Evolutionary conservation across 306 rosid genomes (phyloP).

Genomic region (Amphicarpaea edgeworthii): DNA sequence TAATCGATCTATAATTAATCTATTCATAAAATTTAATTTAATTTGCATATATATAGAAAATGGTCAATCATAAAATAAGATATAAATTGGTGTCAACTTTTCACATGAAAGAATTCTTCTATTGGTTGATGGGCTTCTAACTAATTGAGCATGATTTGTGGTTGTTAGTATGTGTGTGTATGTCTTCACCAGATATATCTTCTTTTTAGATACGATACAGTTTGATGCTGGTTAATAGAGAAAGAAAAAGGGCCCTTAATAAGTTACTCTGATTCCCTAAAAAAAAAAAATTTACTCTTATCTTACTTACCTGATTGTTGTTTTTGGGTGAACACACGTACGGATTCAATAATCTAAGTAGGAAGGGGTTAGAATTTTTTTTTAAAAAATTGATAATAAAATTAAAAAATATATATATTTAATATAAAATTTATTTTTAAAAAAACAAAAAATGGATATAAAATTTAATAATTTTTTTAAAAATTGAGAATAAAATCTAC

Average conservation of each 20-base stretch:
- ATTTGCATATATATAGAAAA: neutral
- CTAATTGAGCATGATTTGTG: conserved; percentile 6
- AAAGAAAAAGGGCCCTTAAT: neutral
- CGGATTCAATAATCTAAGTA: no score
- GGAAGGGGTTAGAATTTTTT: no score
- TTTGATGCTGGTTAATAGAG: conserved; percentile 9
- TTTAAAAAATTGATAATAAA: no score
- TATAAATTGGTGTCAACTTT: neutral
- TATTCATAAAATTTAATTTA: neutral
- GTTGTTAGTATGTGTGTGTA: neutral
- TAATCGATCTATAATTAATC: neutral
- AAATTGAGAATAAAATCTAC: no score
- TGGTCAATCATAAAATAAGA: neutral
- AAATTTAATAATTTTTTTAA: no score
- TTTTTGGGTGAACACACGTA: neutral
- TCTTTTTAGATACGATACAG: neutral
- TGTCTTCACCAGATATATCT: conserved; percentile 13
- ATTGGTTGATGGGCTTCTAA: conserved; percentile 10
- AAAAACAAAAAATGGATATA: no score
- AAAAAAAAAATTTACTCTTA: neutral
- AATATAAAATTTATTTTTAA: no score
- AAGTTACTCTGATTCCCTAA: neutral
- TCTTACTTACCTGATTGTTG: neutral
- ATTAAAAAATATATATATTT: no score
- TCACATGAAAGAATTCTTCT: conserved; percentile 6